Evolutionary conservation across 2,329 filamentous ascomycete species (phyloP).

Genomic region (Pseudogymnoascus sp.): DNA sequence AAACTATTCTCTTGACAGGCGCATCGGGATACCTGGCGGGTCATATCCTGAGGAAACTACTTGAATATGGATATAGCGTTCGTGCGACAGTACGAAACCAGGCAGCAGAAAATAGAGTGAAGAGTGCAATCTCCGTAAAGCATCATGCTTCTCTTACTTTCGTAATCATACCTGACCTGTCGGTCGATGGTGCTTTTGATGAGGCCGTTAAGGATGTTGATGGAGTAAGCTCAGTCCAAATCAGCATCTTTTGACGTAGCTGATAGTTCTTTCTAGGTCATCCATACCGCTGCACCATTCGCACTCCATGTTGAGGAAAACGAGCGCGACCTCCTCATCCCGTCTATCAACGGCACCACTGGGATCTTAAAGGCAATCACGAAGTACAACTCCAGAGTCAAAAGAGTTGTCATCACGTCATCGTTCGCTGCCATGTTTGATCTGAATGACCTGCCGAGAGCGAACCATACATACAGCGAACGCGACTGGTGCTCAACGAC

Average conservation of each 20-base stretch:
- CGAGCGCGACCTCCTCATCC: slow-evolving; percentile 38
- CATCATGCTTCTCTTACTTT: slow-evolving; percentile 31
- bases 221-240: slow-evolving; percentile 40
- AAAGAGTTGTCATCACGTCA: slow-evolving; percentile 46
- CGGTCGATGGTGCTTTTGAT: slow-evolving; percentile 61
- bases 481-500: slow-evolving; percentile 48
- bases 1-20: slow-evolving; percentile 22
- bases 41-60: slow-evolving; percentile 39
- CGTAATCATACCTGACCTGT: slow-evolving; percentile 62
- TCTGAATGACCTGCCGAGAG: slow-evolving; percentile 40
- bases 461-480: slow-evolving; percentile 43
- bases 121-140: slow-evolving; percentile 19
- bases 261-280: slow-evolving; percentile 31
- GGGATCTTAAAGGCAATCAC: slow-evolving; percentile 41
- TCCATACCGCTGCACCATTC: slow-evolving; percentile 60
- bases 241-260: not conserved
- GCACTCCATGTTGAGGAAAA: slow-evolving; percentile 27
- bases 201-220: slow-evolving; percentile 53
- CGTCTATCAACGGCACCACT: slow-evolving; percentile 45
- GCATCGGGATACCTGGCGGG: slow-evolving; percentile 46
- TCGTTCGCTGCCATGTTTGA: slow-evolving; percentile 56
- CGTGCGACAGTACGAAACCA: slow-evolving; percentile 39
- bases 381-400: slow-evolving; percentile 30
- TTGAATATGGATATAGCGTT: slow-evolving; percentile 29
- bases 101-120: slow-evolving; percentile 37